Percentiles rank a stretch among this genome's conserved stretches.
phyloP scores from a whole-genome alignment of 371 early-diverging fungal genomes.

The Zancudomyces culisetae region DNA sequence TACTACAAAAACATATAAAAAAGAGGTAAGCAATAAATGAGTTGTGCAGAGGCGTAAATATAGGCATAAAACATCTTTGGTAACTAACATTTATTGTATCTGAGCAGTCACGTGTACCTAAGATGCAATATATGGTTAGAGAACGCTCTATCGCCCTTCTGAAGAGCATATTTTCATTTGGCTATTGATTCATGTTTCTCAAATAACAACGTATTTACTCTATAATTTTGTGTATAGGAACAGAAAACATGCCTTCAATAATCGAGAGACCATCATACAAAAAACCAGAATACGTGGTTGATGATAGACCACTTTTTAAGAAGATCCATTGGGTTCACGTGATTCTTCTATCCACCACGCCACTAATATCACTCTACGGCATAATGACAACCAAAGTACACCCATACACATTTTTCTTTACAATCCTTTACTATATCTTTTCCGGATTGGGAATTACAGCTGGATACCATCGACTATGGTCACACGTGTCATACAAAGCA shows the following conservation, averaged over 20 bases:
- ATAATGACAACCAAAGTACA: conserved; percentile 41
- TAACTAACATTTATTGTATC: too few species aligned
- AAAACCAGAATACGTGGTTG: conserved; percentile 13
- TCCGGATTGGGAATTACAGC: conserved; percentile 87
- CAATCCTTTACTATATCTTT: conserved; percentile 54
- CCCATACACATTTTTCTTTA: conserved; percentile 50
- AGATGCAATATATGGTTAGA: too few species aligned
- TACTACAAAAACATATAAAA: too few species aligned
- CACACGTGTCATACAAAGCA: conserved; percentile 59
- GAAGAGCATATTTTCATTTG: too few species aligned
- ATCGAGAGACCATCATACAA: conserved; percentile 21
- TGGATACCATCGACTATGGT: conserved; percentile 69
- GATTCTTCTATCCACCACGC: conserved; percentile 46
- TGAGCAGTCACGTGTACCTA: too few species aligned
- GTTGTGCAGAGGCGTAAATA: too few species aligned
- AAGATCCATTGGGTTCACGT: conserved; percentile 63
- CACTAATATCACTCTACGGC: conserved; percentile 66
- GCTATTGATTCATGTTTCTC: too few species aligned
- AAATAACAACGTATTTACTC: too few species aligned
- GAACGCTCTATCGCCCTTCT: too few species aligned
- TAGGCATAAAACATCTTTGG: too few species aligned
- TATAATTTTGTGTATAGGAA: too few species aligned
- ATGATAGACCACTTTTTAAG: conserved; percentile 17
- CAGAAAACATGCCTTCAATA: neutral
- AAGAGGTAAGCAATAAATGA: too few species aligned